Evolutionary conservation across 108 stramenopile species (phyloP), one percentile per base, ranked within the genome.

Genomic region (Pseudonitzschia multiseries): DNA sequence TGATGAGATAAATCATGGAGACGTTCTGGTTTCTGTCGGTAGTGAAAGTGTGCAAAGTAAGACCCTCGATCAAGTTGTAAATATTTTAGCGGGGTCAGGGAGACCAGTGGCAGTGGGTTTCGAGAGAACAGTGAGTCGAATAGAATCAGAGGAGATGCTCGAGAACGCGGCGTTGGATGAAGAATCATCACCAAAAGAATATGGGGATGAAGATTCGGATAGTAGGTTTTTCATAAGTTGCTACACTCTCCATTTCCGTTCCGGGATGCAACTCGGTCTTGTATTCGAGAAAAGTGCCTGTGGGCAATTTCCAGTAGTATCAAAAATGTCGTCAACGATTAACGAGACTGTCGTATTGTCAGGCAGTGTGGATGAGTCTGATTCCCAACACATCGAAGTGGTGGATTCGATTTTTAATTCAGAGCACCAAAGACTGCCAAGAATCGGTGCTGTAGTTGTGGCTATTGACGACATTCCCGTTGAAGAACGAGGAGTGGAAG

Each of bases 101-200:
- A 52, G 90, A 57, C 90, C 90, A 57, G 64, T 85, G 22, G 83
- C 66, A 12, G 48, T 88, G 9, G 69, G 65, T 22, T 85, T 91
- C 26, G 28, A 51, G 33, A 72, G 73, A 73, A n/a, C 24, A 53
- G 31, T 20, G 42, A 8, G 8, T 33, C 29, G 10, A 29, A 4
- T 17, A 40, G 36, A 62, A 26, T 56, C 54, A 5, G 32, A 41
- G n/a, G 33, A 10, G 61, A 40, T 8, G 4, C 8, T 62, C 17
- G 61, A 62, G 40, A 40, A 28, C 32, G n/a, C 61, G 10, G 15
- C 0, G 33, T 40, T 29, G 15, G 36, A 62, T 40, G 61, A 33
- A 13, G 61, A 21, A 15, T 8, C 32, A 20, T 14, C 32, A 33
- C 14, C 32, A 21, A 33, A 40, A 14, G 31, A 33, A 33, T 31